These are phyloP conservation scores for Trichoderma erinaceum DNA, from an alignment of 495 filamentous ascomycete genomes.

Conservation along the genomic window DNA sequence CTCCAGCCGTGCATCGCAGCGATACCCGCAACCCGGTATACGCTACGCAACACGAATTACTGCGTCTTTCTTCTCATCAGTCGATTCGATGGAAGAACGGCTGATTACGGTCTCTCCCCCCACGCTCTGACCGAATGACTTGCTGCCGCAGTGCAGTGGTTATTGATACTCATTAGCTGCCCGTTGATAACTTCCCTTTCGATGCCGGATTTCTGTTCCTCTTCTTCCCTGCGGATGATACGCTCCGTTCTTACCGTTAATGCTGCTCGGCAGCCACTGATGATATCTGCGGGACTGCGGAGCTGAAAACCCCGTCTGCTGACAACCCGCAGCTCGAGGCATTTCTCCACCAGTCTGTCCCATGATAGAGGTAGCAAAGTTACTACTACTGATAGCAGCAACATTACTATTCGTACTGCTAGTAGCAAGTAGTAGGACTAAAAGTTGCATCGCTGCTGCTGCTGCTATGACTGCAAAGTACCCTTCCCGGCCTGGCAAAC, in stretches of 20 bases:
- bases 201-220: background rate
- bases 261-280: background rate
- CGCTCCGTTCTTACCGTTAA: background rate
- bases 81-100: background rate
- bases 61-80: background rate
- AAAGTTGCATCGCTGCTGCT: too few species aligned
- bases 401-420: background rate
- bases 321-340: background rate
- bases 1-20: background rate
- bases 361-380: background rate
- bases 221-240: constrained; percentile 6
- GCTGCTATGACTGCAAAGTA: too few species aligned
- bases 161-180: too few species aligned
- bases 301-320: constrained; percentile 6
- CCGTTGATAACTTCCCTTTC: background rate
- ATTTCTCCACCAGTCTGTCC: background rate
- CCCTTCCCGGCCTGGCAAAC: too few species aligned
- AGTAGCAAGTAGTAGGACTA: background rate
- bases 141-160: too few species aligned
- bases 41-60: background rate
- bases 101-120: background rate
- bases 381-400: background rate
- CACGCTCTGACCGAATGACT: too few species aligned
- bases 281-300: background rate
- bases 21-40: constrained; percentile 11